A percentile compares a stretch with the other conserved stretches of the same genome.
phyloP scores from a whole-genome alignment of 129 eudicot species.

The Oenanthe sinensis region DNA sequence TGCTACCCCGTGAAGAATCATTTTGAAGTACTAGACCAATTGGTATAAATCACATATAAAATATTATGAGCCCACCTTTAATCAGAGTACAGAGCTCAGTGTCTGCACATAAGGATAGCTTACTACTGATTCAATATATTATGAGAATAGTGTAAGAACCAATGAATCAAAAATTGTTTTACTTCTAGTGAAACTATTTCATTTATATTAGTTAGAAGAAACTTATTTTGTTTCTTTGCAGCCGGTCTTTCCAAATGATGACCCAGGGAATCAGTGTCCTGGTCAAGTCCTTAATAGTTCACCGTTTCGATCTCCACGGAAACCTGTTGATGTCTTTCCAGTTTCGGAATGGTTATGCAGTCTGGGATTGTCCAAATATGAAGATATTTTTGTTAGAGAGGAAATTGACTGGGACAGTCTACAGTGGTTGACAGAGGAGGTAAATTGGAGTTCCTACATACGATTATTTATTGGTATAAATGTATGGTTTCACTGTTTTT shows the following conservation, averaged over 20 bases:
- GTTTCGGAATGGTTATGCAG: conserved; percentile 64
- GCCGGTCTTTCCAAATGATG: conserved; percentile 34
- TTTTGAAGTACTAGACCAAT: neutral
- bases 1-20: neutral
- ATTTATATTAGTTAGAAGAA: neutral
- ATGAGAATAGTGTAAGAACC: neutral
- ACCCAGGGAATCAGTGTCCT: conserved; percentile 20
- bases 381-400: conserved; percentile 60
- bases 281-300: conserved; percentile 53
- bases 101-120: neutral
- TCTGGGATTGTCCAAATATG: conserved; percentile 71
- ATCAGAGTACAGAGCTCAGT: neutral
- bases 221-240: conserved; percentile 21
- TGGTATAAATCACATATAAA: neutral
- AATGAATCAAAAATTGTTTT: neutral
- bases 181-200: neutral
- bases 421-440: conserved; percentile 87
- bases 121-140: neutral
- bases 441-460: neutral
- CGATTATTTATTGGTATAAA: neutral
- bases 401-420: conserved; percentile 88
- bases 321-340: conserved; percentile 33
- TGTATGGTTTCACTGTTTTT: neutral
- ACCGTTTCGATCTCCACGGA: conserved; percentile 25
- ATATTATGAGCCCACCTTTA: neutral